Evolutionary conservation across 1,284 basidiomycete genomes (phyloP).

Genomic region (Crucibulum parvulum): DNA sequence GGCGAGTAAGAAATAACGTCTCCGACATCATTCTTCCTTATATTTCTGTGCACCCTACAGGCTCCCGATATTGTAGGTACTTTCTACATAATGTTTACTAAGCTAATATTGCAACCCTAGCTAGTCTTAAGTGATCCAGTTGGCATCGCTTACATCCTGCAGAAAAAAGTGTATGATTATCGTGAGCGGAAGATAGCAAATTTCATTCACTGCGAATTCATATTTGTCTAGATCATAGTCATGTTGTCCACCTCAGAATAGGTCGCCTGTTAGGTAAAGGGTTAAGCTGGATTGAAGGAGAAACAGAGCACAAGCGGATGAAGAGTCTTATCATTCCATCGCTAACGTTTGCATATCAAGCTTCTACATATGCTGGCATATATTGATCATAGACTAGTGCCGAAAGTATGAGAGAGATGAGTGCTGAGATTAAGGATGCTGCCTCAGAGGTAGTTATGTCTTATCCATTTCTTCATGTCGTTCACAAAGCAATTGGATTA

Average conservation of each 20-base stretch:
- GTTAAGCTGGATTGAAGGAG: constrained; percentile 38
- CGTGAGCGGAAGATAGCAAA: too few species aligned
- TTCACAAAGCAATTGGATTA: constrained; percentile 4
- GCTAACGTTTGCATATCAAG: constrained; percentile 19
- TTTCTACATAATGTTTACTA: not conserved
- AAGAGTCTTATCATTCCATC: constrained; percentile 24
- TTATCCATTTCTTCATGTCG: not conserved
- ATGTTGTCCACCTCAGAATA: constrained; percentile 32
- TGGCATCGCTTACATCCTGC: constrained; percentile 28
- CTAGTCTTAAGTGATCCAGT: constrained; percentile 30
- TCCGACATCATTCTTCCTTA: not conserved
- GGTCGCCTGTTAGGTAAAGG: constrained; percentile 34
- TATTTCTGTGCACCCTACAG: not conserved
- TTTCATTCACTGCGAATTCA: not conserved
- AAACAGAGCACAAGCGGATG: constrained; percentile 34
- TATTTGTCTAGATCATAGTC: constrained; percentile 23
- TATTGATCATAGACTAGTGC: not conserved
- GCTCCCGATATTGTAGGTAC: not conserved
- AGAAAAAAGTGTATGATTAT: constrained; percentile 29
- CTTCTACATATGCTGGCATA: not conserved
- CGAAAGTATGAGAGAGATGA: not conserved
- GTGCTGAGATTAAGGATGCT: not conserved
- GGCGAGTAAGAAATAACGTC: too few species aligned
- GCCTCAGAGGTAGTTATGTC: not conserved
- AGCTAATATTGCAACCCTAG: constrained; percentile 13